A percentile compares a stretch with the other conserved stretches of the same genome.
Evolutionary conservation across 129 eudicot species (phyloP).

Genomic region (Helianthus annuus): DNA sequence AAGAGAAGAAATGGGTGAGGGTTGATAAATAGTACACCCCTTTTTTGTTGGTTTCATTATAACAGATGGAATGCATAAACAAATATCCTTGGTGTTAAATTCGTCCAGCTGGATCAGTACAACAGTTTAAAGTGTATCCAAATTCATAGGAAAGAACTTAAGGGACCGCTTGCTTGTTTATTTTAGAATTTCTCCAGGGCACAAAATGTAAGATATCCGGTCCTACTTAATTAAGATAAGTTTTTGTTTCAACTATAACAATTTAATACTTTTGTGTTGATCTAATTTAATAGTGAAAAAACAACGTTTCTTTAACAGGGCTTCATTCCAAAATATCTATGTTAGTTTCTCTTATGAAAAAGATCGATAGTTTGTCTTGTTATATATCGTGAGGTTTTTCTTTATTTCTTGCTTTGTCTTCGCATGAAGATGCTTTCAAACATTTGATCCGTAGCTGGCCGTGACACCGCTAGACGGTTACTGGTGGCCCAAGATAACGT

Average conservation of each 20-base stretch:
- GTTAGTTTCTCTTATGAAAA: background rate
- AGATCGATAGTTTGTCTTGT: background rate
- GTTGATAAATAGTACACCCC: background rate
- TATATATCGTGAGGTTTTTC: background rate
- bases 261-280: background rate
- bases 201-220: too few relatives aligned
- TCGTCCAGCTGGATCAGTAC: background rate
- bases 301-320: background rate
- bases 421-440: background rate
- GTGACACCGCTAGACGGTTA: background rate
- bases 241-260: background rate
- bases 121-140: background rate
- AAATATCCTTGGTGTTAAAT: background rate
- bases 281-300: background rate
- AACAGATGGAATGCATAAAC: background rate
- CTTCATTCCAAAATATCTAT: background rate
- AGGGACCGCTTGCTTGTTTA: conserved; percentile 7
- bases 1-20: too few relatives aligned
- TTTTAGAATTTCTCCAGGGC: too few relatives aligned
- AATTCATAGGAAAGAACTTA: background rate
- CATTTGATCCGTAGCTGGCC: background rate
- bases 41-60: background rate
- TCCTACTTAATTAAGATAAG: too few relatives aligned
- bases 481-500: background rate
- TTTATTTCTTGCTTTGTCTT: background rate